A percentile compares a stretch with the other conserved stretches of the same genome.
Conservation (phyloP, 192 early-diverging fungal species). For the Haplosporangium gracile region DNA sequence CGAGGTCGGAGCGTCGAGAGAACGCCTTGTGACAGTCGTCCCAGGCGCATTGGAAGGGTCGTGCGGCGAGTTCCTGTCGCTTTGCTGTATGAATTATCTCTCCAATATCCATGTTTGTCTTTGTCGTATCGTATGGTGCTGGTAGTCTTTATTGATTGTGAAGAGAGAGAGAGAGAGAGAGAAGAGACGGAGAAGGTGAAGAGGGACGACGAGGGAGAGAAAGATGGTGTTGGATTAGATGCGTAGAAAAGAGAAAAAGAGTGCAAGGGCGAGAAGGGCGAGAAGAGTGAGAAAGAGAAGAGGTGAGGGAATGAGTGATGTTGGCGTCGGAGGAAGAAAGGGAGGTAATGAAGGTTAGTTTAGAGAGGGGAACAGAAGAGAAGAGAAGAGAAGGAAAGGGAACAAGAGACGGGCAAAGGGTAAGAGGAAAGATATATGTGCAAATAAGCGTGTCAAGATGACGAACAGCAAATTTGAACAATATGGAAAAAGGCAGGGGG, state of each 20-base stretch:
- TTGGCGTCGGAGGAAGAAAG: not conserved
- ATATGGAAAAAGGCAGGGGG: not conserved
- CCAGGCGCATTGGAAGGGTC: conserved; percentile 70
- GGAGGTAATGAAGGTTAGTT: not conserved
- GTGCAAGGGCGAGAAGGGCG: not conserved
- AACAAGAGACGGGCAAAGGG: not conserved
- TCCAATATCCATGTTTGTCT: conserved; percentile 65
- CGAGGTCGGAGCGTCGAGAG: conserved; percentile 77
- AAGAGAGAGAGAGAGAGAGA: too few relatives aligned
- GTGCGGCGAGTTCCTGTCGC: conserved; percentile 56
- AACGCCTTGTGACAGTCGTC: conserved; percentile 77
- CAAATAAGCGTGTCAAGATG: not conserved
- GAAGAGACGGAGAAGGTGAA: too few relatives aligned
- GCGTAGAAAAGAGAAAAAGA: too few relatives aligned
- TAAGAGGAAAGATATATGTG: not conserved
- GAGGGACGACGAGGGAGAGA: too few relatives aligned
- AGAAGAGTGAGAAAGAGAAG: not conserved
- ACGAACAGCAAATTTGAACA: not conserved
- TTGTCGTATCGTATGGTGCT: too few relatives aligned
- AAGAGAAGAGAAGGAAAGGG: not conserved
- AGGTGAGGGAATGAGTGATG: not conserved
- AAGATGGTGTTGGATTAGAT: too few relatives aligned
- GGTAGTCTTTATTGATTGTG: too few relatives aligned
- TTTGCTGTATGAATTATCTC: conserved; percentile 63
- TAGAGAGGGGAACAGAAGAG: not conserved